phyloP scores from a whole-genome alignment of 257 asterid genomes.

The Nicotiana attenuata region DNA sequence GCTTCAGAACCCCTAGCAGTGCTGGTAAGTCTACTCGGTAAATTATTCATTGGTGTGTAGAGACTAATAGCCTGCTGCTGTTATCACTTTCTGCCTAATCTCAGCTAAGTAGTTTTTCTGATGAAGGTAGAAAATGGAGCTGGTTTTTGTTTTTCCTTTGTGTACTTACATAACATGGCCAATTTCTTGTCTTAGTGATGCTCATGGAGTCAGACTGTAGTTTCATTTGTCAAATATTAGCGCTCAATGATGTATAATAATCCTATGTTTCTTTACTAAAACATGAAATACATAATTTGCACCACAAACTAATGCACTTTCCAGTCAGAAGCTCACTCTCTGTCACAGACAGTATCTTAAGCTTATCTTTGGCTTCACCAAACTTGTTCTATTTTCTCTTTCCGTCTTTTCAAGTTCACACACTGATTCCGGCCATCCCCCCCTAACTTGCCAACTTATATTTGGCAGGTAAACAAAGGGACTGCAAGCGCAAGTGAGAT shows the following conservation, averaged over 20 bases:
- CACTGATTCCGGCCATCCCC: neutral
- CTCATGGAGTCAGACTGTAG: neutral
- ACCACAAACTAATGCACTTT: neutral
- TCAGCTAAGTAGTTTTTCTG: neutral
- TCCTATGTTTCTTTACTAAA: neutral
- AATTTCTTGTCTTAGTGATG: neutral
- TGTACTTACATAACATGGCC: neutral
- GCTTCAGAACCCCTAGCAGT: slow-evolving; percentile 85
- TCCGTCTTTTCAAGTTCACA: neutral
- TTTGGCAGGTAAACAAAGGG: slow-evolving; percentile 81
- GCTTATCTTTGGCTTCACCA: neutral
- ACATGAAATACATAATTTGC: neutral
- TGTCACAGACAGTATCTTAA: neutral
- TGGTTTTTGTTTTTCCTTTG: neutral
- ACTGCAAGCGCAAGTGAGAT: slow-evolving; percentile 99
- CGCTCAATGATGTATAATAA: neutral
- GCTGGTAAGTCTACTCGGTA: slow-evolving; percentile 47
- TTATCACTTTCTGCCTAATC: neutral
- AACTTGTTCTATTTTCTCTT: neutral
- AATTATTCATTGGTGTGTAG: neutral
- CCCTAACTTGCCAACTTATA: neutral
- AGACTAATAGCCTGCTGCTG: neutral
- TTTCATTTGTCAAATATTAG: neutral
- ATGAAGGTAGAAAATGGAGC: neutral
- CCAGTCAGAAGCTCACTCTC: neutral